These are phyloP conservation scores for Ulota crispa DNA, from an alignment of 225 moss, liverwort and hornwort species.

Conservation along the genomic window DNA sequence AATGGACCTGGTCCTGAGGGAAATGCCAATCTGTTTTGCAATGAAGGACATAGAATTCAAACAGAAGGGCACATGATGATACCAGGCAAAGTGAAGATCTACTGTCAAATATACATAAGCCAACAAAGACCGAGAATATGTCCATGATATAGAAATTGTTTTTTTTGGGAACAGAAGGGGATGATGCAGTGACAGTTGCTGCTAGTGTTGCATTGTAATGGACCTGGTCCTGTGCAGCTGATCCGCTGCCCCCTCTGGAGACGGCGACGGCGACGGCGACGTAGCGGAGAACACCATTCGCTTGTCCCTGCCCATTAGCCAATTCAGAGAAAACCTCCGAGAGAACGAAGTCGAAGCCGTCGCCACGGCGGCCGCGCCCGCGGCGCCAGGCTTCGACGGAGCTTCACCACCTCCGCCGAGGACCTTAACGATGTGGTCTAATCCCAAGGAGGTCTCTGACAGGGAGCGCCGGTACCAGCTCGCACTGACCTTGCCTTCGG, in stretches of 20 bases:
- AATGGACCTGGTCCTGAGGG: not conserved
- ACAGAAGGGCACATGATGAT: not conserved
- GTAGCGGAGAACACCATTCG: conserved; percentile 57
- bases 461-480: conserved; percentile 52
- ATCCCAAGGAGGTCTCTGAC: conserved; percentile 43
- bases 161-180: no score
- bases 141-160: no score
- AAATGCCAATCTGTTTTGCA: not conserved
- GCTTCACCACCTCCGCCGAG: not conserved
- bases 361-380: no score
- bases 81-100: no score
- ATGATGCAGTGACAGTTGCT: not conserved
- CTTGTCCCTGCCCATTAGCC: conserved; percentile 61
- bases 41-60: not conserved
- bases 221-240: conserved; percentile 16
- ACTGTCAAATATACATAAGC: no score
- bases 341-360: conserved; percentile 22
- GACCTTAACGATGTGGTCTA: conserved; percentile 45
- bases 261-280: conserved; percentile 59
- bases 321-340: conserved; percentile 49
- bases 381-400: not conserved
- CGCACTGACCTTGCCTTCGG: conserved; percentile 48
- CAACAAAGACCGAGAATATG: no score
- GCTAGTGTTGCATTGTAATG: not conserved
- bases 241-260: not conserved